phyloP scores from a whole-genome alignment of 2,329 filamentous ascomycete species.

The Berkeleyomyces basicola region DNA sequence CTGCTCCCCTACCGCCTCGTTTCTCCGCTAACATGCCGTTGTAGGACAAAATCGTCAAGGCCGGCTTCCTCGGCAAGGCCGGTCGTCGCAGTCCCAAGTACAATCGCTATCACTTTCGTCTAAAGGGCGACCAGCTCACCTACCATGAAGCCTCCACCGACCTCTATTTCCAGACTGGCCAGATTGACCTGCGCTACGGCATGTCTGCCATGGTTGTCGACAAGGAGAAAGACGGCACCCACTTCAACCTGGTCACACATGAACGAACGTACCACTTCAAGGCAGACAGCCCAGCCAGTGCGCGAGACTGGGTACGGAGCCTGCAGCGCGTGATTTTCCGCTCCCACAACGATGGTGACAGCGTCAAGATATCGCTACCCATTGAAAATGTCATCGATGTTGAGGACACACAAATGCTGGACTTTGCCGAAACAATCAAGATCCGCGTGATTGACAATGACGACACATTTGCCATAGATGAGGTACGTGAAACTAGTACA shows the following conservation, averaged over 20 bases:
- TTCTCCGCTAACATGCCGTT: not conserved
- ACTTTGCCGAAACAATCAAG: slow-evolving; percentile 87
- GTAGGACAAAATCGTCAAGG: slow-evolving; percentile 60
- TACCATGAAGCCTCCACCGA: slow-evolving; percentile 77
- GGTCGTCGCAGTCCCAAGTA: slow-evolving; percentile 79
- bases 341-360: slow-evolving; percentile 90
- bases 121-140: slow-evolving; percentile 81
- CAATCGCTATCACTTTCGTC: slow-evolving; percentile 78
- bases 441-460: slow-evolving; percentile 85
- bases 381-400: slow-evolving; percentile 82
- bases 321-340: slow-evolving; percentile 90
- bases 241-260: slow-evolving; percentile 69
- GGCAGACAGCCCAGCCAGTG: slow-evolving; percentile 73
- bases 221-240: slow-evolving; percentile 57
- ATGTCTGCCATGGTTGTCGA: slow-evolving; percentile 70
- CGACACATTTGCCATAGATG: slow-evolving; percentile 87
- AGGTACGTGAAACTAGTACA: slow-evolving; percentile 35
- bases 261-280: slow-evolving; percentile 73
- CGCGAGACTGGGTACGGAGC: slow-evolving; percentile 91
- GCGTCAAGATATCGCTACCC: slow-evolving; percentile 86
- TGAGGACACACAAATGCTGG: slow-evolving; percentile 77
- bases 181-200: slow-evolving; percentile 82
- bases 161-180: slow-evolving; percentile 78
- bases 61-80: slow-evolving; percentile 74
- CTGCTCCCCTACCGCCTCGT: not conserved